Percentiles rank a stretch among this genome's conserved stretches.
phyloP scores from a whole-genome alignment of 1,284 basidiomycete genomes.

The Chiua sp. region DNA sequence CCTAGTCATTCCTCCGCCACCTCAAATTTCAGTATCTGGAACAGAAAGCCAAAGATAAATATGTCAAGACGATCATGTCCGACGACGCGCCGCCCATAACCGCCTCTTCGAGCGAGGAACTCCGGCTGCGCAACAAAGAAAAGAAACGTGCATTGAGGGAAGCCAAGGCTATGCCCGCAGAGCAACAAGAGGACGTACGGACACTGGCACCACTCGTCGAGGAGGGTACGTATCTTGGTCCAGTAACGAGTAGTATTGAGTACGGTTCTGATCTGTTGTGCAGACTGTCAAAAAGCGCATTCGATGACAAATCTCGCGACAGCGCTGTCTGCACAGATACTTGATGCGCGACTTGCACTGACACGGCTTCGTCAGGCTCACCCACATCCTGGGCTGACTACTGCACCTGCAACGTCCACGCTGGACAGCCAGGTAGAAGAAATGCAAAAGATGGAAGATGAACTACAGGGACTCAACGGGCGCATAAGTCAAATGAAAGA shows the following conservation, averaged over 20 bases:
- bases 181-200: conserved; percentile 65
- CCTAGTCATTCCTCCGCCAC: conserved; percentile 77
- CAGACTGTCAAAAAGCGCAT: conserved; percentile 66
- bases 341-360: conserved; percentile 79
- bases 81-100: conserved; percentile 80
- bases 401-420: conserved; percentile 70
- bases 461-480: conserved; percentile 48
- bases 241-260: no score
- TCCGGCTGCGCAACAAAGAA: conserved; percentile 62
- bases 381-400: conserved; percentile 78
- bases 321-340: conserved; percentile 71
- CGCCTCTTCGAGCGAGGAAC: conserved; percentile 73
- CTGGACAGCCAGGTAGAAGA: conserved; percentile 73
- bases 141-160: conserved; percentile 73
- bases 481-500: conserved; percentile 61
- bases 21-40: conserved; percentile 88
- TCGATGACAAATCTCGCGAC: conserved; percentile 59
- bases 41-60: conserved; percentile 87
- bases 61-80: conserved; percentile 83
- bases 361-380: conserved; percentile 79
- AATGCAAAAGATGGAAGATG: conserved; percentile 75
- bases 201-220: conserved; percentile 69
- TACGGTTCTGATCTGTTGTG: not conserved
- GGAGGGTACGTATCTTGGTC: conserved; percentile 49
- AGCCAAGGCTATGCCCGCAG: conserved; percentile 64